Evolutionary conservation across 352 stramenopile genomes (phyloP).

Genomic region (Phytophthora brassicae): DNA sequence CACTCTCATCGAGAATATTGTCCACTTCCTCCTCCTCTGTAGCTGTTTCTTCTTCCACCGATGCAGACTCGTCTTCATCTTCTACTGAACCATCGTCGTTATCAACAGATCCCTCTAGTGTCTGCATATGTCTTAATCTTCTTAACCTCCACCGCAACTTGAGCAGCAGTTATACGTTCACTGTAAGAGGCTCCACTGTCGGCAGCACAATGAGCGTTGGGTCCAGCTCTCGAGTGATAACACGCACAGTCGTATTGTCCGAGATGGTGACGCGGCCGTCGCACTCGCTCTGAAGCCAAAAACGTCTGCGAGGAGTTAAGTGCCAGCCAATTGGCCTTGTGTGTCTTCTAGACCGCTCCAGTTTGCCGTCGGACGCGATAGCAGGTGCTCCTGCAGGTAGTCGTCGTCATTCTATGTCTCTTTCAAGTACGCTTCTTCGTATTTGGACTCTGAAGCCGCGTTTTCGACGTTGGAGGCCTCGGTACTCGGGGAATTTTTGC

Average conservation of each 20-base stretch:
- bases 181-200: slow-evolving; percentile 11
- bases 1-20: slow-evolving; percentile 11
- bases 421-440: slow-evolving; percentile 16
- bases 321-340: slow-evolving; percentile 65
- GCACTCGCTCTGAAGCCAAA: slow-evolving; percentile 72
- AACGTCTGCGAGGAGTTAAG: slow-evolving; percentile 65
- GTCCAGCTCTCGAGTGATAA: slow-evolving; percentile 79
- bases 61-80: slow-evolving; percentile 35
- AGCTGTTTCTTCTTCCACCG: slow-evolving; percentile 35
- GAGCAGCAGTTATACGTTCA: neutral
- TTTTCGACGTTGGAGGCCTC: neutral
- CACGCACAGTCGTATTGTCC: slow-evolving; percentile 79
- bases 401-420: slow-evolving; percentile 49
- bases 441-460: neutral
- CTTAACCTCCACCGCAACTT: slow-evolving; percentile 12
- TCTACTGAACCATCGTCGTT: too few relatives aligned
- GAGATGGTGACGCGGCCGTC: slow-evolving; percentile 81
- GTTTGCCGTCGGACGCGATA: slow-evolving; percentile 46
- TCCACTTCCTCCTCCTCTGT: slow-evolving; percentile 44
- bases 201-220: slow-evolving; percentile 63
- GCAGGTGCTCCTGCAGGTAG: slow-evolving; percentile 58
- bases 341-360: slow-evolving; percentile 77
- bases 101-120: slow-evolving; percentile 36
- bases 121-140: slow-evolving; percentile 25
- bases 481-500: neutral